These are phyloP conservation scores for Phialophora expanda DNA, from an alignment of 2,329 filamentous ascomycete genomes.

Conservation along the genomic window DNA sequence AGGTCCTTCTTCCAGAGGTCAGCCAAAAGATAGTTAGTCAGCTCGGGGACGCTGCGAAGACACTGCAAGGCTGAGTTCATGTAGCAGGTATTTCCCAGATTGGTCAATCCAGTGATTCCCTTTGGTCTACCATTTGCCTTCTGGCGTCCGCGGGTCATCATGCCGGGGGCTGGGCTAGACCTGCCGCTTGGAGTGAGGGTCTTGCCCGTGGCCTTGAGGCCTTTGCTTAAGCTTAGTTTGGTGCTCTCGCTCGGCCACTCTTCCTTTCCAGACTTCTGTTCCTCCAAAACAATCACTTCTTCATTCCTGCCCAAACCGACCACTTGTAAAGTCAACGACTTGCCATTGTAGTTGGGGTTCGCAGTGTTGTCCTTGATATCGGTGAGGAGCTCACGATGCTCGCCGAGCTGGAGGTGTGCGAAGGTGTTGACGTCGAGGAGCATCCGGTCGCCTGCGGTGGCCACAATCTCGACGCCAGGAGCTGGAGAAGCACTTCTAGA, in stretches of 20 bases:
- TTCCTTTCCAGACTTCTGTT: constrained; percentile 58
- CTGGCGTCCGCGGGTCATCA: constrained; percentile 72
- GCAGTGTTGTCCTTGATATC: constrained; percentile 70
- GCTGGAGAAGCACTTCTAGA: constrained; percentile 53
- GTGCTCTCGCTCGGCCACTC: constrained; percentile 32
- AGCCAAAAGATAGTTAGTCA: constrained; percentile 86
- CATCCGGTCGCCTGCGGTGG: constrained; percentile 55
- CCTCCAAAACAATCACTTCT: constrained; percentile 82
- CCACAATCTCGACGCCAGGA: constrained; percentile 50
- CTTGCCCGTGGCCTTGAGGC: constrained; percentile 48
- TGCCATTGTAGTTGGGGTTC: constrained; percentile 79
- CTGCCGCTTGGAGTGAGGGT: constrained; percentile 62
- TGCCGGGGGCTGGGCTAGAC: constrained; percentile 69
- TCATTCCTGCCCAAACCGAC: constrained; percentile 74
- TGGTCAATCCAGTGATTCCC: constrained; percentile 82
- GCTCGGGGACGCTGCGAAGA: constrained; percentile 87
- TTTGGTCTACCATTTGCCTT: constrained; percentile 71
- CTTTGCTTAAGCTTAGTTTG: constrained; percentile 27
- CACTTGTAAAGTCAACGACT: constrained; percentile 63
- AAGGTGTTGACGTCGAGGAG: constrained; percentile 69
- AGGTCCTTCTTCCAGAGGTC: constrained; percentile 77
- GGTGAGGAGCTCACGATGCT: constrained; percentile 66
- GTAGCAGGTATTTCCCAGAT: constrained; percentile 97
- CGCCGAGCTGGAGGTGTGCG: constrained; percentile 64
- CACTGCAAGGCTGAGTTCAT: constrained; percentile 99